phyloP scores from a whole-genome alignment of 176 grass and related monocot species.

The Miscanthus lutarioriparius region DNA sequence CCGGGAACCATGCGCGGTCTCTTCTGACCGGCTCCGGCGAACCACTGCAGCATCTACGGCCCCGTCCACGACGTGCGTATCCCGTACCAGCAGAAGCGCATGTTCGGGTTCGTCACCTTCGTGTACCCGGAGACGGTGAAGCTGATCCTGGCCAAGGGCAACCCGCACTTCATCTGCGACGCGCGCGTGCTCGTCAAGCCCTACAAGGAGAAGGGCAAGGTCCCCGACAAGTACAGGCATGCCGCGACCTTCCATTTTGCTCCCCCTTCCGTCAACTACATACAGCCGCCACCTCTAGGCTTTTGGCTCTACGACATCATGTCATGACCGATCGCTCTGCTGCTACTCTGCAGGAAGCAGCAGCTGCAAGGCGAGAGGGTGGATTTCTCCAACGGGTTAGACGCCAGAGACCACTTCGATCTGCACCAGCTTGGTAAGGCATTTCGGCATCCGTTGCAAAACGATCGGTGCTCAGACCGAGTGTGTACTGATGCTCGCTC shows the following conservation, averaged over 20 bases:
- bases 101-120: constrained; percentile 99
- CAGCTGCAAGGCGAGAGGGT: constrained; percentile 61
- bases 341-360: constrained; percentile 68
- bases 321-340: not conserved
- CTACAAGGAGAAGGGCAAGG: constrained; percentile 99
- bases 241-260: not conserved
- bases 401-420: constrained; percentile 72
- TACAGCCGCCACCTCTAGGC: no score
- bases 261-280: no score
- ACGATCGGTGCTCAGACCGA: not conserved
- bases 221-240: constrained; percentile 94
- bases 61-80: constrained; percentile 96
- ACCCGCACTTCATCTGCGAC: constrained; percentile 98
- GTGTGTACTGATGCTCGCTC: not conserved
- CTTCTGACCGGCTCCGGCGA: not conserved
- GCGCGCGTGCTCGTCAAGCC: constrained; percentile 97
- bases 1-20: no score
- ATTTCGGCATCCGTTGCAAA: not conserved
- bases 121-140: constrained; percentile 98
- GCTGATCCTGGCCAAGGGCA: constrained; percentile 93
- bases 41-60: constrained; percentile 77
- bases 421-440: constrained; percentile 80
- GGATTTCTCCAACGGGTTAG: constrained; percentile 66
- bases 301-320: not conserved
- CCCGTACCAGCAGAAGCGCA: constrained; percentile 98